Percentiles rank a stretch among this genome's conserved stretches.
Evolutionary conservation across 31 red algal species (phyloP).

Genomic region (Porphyra umbilicalis): DNA sequence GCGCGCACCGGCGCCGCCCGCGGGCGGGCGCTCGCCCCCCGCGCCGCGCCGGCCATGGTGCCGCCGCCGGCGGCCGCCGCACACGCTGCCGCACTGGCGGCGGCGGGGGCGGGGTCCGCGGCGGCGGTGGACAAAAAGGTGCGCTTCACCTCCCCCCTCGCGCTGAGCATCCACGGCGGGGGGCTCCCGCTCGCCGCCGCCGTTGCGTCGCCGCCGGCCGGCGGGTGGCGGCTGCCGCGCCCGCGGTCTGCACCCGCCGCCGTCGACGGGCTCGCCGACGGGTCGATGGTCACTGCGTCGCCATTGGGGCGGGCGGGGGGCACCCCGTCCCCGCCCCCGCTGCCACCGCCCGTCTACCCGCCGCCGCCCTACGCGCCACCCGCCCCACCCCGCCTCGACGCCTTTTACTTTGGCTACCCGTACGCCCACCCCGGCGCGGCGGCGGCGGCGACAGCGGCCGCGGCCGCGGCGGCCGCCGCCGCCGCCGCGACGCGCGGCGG

Average conservation of each 20-base stretch:
- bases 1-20: not conserved
- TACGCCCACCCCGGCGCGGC: not conserved
- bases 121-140: too few species aligned
- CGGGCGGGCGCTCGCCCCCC: not conserved
- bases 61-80: not conserved
- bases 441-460: not conserved
- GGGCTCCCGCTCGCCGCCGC: not conserved
- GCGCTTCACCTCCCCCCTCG: not conserved
- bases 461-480: not conserved
- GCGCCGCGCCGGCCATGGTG: not conserved
- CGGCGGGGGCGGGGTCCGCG: not conserved
- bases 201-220: not conserved
- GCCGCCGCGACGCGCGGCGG: too few species aligned
- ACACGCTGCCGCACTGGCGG: too few species aligned
- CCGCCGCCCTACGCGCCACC: too few species aligned
- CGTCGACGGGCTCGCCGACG: not conserved
- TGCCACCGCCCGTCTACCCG: too few species aligned
- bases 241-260: not conserved
- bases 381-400: not conserved
- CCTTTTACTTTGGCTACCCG: not conserved
- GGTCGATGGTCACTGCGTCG: too few species aligned
- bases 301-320: too few species aligned
- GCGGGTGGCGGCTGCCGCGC: not conserved
- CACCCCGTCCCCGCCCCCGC: too few species aligned
- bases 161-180: not conserved